These are phyloP conservation scores for Conoideocrella luteorostrata DNA, from an alignment of 2,329 filamentous ascomycete genomes.

Conservation along the genomic window DNA sequence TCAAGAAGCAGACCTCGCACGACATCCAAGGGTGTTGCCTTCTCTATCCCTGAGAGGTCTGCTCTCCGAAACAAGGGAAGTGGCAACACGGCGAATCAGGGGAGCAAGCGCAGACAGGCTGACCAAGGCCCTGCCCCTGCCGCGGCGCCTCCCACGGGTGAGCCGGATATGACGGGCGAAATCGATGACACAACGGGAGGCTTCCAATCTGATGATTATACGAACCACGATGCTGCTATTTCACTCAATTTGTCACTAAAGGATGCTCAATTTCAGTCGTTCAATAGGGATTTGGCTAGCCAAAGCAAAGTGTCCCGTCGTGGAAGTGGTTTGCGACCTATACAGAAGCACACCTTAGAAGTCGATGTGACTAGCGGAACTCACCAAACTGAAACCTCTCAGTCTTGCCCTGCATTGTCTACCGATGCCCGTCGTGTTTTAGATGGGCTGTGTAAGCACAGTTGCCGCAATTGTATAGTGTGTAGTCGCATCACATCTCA, in stretches of 20 bases:
- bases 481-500: conserved; percentile 48
- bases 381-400: conserved; percentile 19
- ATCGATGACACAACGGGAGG: conserved; percentile 29
- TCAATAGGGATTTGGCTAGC: conserved; percentile 12
- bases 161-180: conserved; percentile 22
- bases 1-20: conserved; percentile 18
- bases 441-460: conserved; percentile 47
- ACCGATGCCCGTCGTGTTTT: conserved; percentile 46
- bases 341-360: conserved; percentile 17
- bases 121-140: not conserved
- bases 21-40: conserved; percentile 28
- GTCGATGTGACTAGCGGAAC: conserved; percentile 18
- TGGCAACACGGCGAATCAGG: conserved; percentile 32
- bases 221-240: conserved; percentile 27
- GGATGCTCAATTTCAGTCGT: conserved; percentile 9
- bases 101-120: conserved; percentile 32
- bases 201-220: conserved; percentile 26
- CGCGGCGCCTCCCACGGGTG: conserved; percentile 12
- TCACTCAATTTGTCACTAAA: conserved; percentile 24
- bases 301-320: conserved; percentile 20
- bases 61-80: conserved; percentile 19
- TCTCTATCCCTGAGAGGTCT: conserved; percentile 33
- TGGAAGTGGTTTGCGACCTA: conserved; percentile 19
- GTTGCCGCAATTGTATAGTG: conserved; percentile 50
- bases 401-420: conserved; percentile 41